Base-by-base conservation (phyloP, 768 basidiomycete species). In the Paxillus involutus region DNA sequence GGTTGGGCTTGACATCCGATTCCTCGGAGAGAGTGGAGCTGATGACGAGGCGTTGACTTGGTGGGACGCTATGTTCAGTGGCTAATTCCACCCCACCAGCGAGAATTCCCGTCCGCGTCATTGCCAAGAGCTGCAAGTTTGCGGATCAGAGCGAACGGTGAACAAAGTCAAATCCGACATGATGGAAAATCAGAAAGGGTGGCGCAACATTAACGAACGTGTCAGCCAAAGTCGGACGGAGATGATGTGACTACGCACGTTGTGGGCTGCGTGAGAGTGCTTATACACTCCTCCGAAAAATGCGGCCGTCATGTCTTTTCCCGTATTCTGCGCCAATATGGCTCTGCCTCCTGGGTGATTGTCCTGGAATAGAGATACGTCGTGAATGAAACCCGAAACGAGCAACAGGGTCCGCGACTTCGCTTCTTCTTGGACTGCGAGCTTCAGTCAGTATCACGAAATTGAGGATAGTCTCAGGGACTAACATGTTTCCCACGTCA, bases 311-410 rank as follows among this genome's bases (percentile, higher is more conserved):
- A 89, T 85, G 59, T 95, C 92, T 63, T 84, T 86, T 16, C 92
- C 93, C 13, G 85, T 77, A 56, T 76, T 83, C 29, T 71, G 72
- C 49, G 73, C 68, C 61, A 97, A 71, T 48, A 89, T 63, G 36
- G 73, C 64, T 39, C 74, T 74, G 14, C 94, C 94, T 19, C 94
- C 94, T 0, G 94, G 94, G 72, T 92, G 90, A 49, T 83, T 77
- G 51, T 87, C 84, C 33, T 84, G 57, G 66, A 94, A 94, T 11
- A 77, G 68, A 4, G 88, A 80, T 17, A 85, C 81, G 59, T 96
- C 93, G 67, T 94, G 91, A 58, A 97, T 88, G 74, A 91, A 94
- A 12, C 94, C 94, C n/a, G 86, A 83, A 37, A 95, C 75, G 48
- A 92, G 78, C 37, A 95, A 73, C 51, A 97, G 71, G 3, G 82